Evolutionary conservation across 2,329 filamentous ascomycete species (phyloP), one percentile per base, ranked within the genome.

Genomic region (Cladophialophora bantiana): DNA sequence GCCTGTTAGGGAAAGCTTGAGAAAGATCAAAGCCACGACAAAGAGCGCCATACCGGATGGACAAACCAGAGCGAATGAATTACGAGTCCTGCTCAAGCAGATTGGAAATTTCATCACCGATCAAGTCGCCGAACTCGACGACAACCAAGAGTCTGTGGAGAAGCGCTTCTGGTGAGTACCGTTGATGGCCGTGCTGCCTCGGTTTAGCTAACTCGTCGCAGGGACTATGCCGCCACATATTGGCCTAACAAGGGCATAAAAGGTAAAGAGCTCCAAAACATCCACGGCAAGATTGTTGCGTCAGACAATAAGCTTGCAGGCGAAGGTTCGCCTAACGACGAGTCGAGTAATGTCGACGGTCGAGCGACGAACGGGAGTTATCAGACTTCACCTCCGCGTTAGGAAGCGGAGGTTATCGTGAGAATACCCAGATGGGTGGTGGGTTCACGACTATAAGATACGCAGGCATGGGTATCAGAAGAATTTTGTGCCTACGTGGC

Each of bases 21-120:
- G 76, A 65, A 77, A 77, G 61, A 80, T 83, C n/a, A 78, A 80
- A 31, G 75, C 74, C 36, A 79, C 82, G 50, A 83, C 80, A 1
- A 83, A 82, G 65, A 78, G 80, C 62, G 80, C 78, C 42, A 78
- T 81, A 52, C 80, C 81, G 7, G 78, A 78, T 65, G 81, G 82
- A 68, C 66, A 74, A 15, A 75, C 80, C 64, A 78, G 82, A 48
- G 82, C 81, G 10, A 75, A 74, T 40, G 77, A 82, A 61, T 74
- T 84, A 54, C 76, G 82, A 42, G 75, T 73, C 38, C 76, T 82
- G 31, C 77, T 84, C 53, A 76, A 77, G 57, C 77, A 78, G 55
- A 80, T 84, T 68, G 82, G 82, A 36, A 78, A 79, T 38, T 83
- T 83, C 65, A 83, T 84, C 64, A 75, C 74, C 20, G 69, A 73